These are phyloP conservation scores for Torrubiella hemipterigena DNA, from an alignment of 2,329 filamentous ascomycete genomes.

Conservation along the genomic window DNA sequence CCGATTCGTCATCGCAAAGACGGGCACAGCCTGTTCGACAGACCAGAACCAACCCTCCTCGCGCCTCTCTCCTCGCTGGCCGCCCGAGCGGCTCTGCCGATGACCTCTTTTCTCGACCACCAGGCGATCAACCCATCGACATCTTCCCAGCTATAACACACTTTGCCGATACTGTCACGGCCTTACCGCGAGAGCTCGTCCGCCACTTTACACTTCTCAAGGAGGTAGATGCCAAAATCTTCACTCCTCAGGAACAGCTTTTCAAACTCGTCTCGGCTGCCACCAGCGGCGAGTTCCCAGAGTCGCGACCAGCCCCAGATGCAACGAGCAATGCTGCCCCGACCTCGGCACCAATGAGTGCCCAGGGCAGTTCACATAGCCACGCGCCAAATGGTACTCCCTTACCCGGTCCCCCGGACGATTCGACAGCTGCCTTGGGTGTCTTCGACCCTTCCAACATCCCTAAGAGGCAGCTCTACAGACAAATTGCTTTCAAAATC, in stretches of 20 bases:
- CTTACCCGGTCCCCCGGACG: constrained; percentile 28
- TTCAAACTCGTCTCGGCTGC: constrained; percentile 61
- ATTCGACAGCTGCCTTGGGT: constrained; percentile 25
- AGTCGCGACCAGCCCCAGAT: constrained; percentile 31
- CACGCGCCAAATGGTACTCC: constrained; percentile 20
- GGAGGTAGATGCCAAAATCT: constrained; percentile 95
- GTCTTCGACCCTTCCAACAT: constrained; percentile 47
- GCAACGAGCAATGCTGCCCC: constrained; percentile 28
- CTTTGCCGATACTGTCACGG: constrained; percentile 86
- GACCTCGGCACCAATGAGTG: constrained; percentile 34
- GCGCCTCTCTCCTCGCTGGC: constrained; percentile 36
- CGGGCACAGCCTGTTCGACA: constrained; percentile 54
- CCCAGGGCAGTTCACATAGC: constrained; percentile 35
- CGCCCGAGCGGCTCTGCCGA: constrained; percentile 32
- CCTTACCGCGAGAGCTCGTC: constrained; percentile 87
- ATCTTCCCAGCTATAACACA: constrained; percentile 56
- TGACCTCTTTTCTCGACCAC: constrained; percentile 28
- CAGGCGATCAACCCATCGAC: constrained; percentile 48
- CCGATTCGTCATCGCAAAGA: constrained; percentile 35
- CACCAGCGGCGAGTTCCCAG: constrained; percentile 35
- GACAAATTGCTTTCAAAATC: constrained; percentile 65
- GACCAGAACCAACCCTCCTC: constrained; percentile 51
- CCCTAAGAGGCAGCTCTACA: constrained; percentile 61
- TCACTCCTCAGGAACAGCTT: constrained; percentile 73
- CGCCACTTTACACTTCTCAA: constrained; percentile 92